phyloP scores from a whole-genome alignment of 768 basidiomycete genomes.

The Ramaria rubella region DNA sequence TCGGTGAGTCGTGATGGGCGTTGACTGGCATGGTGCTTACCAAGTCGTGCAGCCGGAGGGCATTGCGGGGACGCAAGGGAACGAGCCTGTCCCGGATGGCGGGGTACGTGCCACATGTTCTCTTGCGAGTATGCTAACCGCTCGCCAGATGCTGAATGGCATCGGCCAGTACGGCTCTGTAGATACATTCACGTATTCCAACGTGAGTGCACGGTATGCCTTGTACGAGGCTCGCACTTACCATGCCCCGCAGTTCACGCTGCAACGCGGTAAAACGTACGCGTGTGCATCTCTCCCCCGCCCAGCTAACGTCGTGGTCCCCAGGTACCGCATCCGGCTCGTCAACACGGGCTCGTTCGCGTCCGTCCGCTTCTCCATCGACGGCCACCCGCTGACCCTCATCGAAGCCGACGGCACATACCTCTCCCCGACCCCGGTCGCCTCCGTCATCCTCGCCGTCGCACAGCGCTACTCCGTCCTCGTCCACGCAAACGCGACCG shows the following conservation, averaged over 20 bases:
- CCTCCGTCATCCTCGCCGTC: slow-evolving; percentile 38
- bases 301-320: not conserved
- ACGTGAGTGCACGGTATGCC: slow-evolving; percentile 19
- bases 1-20: slow-evolving; percentile 10
- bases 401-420: slow-evolving; percentile 44
- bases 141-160: slow-evolving; percentile 28
- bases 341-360: slow-evolving; percentile 45
- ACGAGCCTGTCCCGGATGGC: not conserved
- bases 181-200: slow-evolving; percentile 24
- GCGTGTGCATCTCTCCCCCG: too few relatives aligned
- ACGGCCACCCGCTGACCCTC: slow-evolving; percentile 39
- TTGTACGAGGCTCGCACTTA: not conserved
- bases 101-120: not conserved
- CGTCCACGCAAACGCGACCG: slow-evolving; percentile 36
- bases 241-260: slow-evolving; percentile 23
- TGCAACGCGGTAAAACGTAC: slow-evolving; percentile 28
- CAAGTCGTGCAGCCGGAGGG: too few relatives aligned
- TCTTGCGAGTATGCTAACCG: not conserved
- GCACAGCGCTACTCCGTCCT: too few relatives aligned
- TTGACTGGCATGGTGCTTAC: too few relatives aligned
- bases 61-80: not conserved
- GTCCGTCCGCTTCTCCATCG: slow-evolving; percentile 39
- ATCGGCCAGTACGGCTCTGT: slow-evolving; percentile 29
- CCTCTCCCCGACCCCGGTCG: slow-evolving; percentile 33
- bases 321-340: slow-evolving; percentile 41